phyloP scores from a whole-genome alignment of 192 early-diverging fungal species.

The Bifiguratus adelaidae region DNA sequence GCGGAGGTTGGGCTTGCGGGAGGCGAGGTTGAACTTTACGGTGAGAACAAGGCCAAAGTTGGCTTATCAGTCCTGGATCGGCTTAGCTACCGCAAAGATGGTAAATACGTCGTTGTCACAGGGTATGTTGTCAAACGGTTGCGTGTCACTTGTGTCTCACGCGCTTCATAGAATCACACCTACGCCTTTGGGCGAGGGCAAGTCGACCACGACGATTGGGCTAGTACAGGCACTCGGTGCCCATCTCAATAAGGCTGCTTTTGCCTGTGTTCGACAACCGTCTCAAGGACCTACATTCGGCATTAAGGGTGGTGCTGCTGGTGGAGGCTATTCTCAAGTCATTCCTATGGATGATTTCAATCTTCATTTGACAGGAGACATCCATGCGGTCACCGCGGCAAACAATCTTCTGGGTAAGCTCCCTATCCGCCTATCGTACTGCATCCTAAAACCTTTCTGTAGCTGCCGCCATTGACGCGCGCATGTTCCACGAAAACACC shows the following conservation, averaged over 20 bases:
- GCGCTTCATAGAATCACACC: conserved; percentile 72
- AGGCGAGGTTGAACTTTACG: conserved; percentile 80
- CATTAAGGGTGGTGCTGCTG: conserved; percentile 97
- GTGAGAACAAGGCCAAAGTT: conserved; percentile 85
- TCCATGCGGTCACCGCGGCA: conserved; percentile 95
- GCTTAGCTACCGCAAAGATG: conserved; percentile 67
- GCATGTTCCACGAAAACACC: conserved; percentile 95
- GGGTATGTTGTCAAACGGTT: conserved; percentile 30
- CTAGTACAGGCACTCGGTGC: conserved; percentile 94
- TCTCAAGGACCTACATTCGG: conserved; percentile 99
- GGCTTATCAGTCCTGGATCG: conserved; percentile 72
- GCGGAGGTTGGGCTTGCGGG: conserved; percentile 73
- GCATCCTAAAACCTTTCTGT: conserved; percentile 2
- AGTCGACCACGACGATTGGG: conserved; percentile 95
- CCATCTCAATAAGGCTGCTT: conserved; percentile 73
- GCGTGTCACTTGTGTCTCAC: background rate
- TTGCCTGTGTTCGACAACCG: conserved; percentile 98
- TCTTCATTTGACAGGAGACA: conserved; percentile 97
- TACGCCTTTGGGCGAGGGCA: conserved; percentile 97
- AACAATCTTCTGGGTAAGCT: conserved; percentile 76
- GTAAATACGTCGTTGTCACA: conserved; percentile 91
- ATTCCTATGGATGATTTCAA: conserved; percentile 99
- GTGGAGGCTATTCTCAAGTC: conserved; percentile 97
- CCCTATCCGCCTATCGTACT: background rate
- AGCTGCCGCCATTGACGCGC: conserved; percentile 95